These are phyloP conservation scores for Ophiocordyceps camponoti-leonardi DNA, from an alignment of 2,329 filamentous ascomycete species.

Conservation along the genomic window DNA sequence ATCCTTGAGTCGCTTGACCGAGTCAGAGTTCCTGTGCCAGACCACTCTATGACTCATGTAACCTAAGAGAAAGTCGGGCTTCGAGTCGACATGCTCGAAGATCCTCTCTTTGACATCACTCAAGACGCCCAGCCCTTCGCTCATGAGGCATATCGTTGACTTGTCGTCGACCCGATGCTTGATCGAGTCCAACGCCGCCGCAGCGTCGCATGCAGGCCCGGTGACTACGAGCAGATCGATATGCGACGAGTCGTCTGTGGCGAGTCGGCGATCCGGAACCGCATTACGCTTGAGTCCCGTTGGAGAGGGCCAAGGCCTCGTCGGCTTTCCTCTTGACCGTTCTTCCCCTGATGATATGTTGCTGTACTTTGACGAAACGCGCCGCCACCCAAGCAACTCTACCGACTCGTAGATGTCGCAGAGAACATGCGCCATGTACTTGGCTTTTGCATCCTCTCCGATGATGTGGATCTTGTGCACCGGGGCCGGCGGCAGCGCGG, in stretches of 20 bases:
- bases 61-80: conserved; percentile 65
- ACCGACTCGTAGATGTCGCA: conserved; percentile 23
- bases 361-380: conserved; percentile 11
- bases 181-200: conserved; percentile 39
- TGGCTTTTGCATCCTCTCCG: conserved; percentile 21
- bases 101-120: conserved; percentile 56
- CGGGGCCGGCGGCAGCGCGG: conserved; percentile 8
- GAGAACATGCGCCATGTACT: conserved; percentile 22
- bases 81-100: conserved; percentile 45
- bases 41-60: conserved; percentile 32
- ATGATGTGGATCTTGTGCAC: conserved; percentile 24
- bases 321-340: not conserved
- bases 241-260: conserved; percentile 20
- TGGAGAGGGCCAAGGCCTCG: no score
- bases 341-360: conserved; percentile 10
- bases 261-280: not conserved
- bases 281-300: not conserved
- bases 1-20: conserved; percentile 19
- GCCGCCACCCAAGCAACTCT: conserved; percentile 14
- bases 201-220: conserved; percentile 33
- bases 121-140: conserved; percentile 70
- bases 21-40: conserved; percentile 20
- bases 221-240: conserved; percentile 61
- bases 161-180: conserved; percentile 47
- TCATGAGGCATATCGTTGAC: conserved; percentile 60